These are phyloP conservation scores for Claviceps africana DNA, from an alignment of 2,329 filamentous ascomycete genomes.

Conservation along the genomic window DNA sequence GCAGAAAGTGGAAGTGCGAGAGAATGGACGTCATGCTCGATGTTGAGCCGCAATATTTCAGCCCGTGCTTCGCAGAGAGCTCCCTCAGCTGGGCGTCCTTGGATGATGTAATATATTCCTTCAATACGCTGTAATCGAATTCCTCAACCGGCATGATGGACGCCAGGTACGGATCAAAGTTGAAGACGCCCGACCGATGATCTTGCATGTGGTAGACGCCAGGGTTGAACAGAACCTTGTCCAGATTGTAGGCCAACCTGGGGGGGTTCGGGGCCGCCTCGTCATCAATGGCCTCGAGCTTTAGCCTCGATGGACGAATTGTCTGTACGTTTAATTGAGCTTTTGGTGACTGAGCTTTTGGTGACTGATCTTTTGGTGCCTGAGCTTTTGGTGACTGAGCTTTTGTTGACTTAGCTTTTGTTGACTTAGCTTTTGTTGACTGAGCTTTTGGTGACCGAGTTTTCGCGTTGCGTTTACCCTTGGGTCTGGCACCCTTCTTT, in stretches of 20 bases:
- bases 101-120: slow-evolving; percentile 82
- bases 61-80: slow-evolving; percentile 50
- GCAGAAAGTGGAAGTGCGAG: slow-evolving; percentile 80
- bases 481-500: slow-evolving; percentile 1
- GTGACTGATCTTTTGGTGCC: not conserved
- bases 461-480: slow-evolving; percentile 3
- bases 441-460: not conserved
- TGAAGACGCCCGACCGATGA: slow-evolving; percentile 73
- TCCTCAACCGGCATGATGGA: slow-evolving; percentile 86
- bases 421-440: not conserved
- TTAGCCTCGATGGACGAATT: slow-evolving; percentile 13
- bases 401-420: not conserved
- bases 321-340: slow-evolving; percentile 15
- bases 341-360: not conserved
- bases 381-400: not conserved
- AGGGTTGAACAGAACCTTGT: slow-evolving; percentile 87
- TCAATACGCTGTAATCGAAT: slow-evolving; percentile 81
- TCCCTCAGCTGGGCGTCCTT: slow-evolving; percentile 59
- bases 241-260: slow-evolving; percentile 57
- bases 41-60: slow-evolving; percentile 85
- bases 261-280: slow-evolving; percentile 22
- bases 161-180: slow-evolving; percentile 90
- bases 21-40: slow-evolving; percentile 89
- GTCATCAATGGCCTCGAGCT: slow-evolving; percentile 19
- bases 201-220: slow-evolving; percentile 90